Evolutionary conservation across 306 rosid species (phyloP), one percentile per base, ranked within the genome.

Genomic region (Psophocarpus tetragonolobus): DNA sequence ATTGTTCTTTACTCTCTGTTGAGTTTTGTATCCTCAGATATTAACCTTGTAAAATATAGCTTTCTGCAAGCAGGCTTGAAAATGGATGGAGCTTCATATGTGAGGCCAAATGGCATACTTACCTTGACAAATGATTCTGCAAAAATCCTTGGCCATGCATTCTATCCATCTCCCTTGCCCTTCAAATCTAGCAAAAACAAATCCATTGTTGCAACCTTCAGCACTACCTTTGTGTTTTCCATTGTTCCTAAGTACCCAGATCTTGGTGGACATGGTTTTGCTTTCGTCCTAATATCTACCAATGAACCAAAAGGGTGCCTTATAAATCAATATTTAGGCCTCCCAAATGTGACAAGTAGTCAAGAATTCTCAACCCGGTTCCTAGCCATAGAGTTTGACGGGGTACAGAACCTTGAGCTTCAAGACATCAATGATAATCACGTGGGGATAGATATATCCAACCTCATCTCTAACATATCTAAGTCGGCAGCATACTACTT

Each of bases 381-480:
- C 35, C 63, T 74, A 23, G 87, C 77, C 11, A 3, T 63, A 5
- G 81, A 78, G 74, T 83, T 83, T 68, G 87, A 83, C 2, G 33
- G 51, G 4, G 18, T 79, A 6, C 81, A 83, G 44, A 79, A 74
- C 41, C 33, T 23, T 45, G 81, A 79, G 26, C 29, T 79, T 3
- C 36, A 60, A 24, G 87, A 83, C 81, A 79, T 78, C 36, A 38
- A 79, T 47, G 84, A 79, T 32, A 78, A 78, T 63, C 87, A 83
- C 9, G 84, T 74, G 81, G 81, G 69, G 21, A 67, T 73, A 10
- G 81, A 78, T 39, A 44, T 61, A 44, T 48, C 62, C 73, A 83
- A 74, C 54, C 54, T 83, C 83, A 39, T 78, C 51, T 78, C 80
- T 42, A 50, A 74, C 53, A 54, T 32, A n/a, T 73, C 62, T 20